Percentiles rank a stretch among this genome's conserved stretches.
These are phyloP conservation scores for Pseudogymnoascus sp. DNA, from an alignment of 2,329 filamentous ascomycete species.

Conservation along the genomic window DNA sequence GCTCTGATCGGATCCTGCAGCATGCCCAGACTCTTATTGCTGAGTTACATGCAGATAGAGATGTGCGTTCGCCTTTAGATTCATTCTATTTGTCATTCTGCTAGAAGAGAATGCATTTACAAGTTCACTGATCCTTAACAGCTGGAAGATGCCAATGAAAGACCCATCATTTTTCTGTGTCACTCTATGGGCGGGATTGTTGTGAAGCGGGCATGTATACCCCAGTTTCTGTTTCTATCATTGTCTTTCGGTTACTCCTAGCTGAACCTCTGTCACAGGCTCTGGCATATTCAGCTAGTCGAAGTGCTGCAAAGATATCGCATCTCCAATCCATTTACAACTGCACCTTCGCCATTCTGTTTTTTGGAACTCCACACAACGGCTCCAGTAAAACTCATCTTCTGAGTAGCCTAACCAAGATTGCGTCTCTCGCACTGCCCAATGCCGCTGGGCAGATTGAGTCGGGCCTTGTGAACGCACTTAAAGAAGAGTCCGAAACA, in stretches of 20 bases:
- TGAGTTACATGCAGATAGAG: constrained; percentile 26
- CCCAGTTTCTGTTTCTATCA: neutral
- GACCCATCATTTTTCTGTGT: constrained; percentile 34
- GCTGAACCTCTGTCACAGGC: constrained; percentile 21
- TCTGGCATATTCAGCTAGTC: constrained; percentile 26
- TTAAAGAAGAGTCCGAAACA: constrained; percentile 38
- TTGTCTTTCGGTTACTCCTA: neutral
- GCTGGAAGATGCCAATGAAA: constrained; percentile 26
- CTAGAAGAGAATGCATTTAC: neutral
- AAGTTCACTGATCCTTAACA: constrained; percentile 11
- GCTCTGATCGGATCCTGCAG: constrained; percentile 19
- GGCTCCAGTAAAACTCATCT: constrained; percentile 29
- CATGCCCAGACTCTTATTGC: constrained; percentile 27
- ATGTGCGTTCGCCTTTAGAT: neutral
- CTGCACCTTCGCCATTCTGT: constrained; percentile 30
- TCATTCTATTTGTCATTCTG: neutral
- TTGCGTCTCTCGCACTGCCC: constrained; percentile 24
- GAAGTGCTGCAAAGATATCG: constrained; percentile 19
- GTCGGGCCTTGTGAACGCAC: constrained; percentile 43
- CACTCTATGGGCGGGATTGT: constrained; percentile 34
- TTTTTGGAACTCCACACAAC: constrained; percentile 32
- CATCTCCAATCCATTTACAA: constrained; percentile 32
- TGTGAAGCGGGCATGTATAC: constrained; percentile 29
- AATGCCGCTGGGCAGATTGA: constrained; percentile 19
- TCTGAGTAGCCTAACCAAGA: constrained; percentile 21